Conservation (phyloP, 2,329 filamentous ascomycete genomes). For the Tolypocladium endophyticum region DNA sequence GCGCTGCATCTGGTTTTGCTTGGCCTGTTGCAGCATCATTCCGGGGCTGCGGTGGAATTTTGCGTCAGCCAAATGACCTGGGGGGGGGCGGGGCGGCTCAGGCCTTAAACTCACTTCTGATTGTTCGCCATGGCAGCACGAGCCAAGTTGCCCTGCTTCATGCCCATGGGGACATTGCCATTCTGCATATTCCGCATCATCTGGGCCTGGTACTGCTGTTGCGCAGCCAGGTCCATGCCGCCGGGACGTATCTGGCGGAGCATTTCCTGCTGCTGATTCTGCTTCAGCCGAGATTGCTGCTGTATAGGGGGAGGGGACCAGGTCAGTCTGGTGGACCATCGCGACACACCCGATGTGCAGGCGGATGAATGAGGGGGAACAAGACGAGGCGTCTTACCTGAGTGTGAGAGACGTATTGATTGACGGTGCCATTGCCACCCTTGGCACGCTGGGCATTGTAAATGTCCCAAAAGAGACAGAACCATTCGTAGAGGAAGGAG, state of each 20-base stretch:
- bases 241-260: slow-evolving; percentile 57
- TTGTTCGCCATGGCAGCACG: slow-evolving; percentile 73
- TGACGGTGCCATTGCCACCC: slow-evolving; percentile 51
- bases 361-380: slow-evolving; percentile 1
- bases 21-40: slow-evolving; percentile 61
- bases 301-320: slow-evolving; percentile 16
- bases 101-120: slow-evolving; percentile 46
- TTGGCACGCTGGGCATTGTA: slow-evolving; percentile 72
- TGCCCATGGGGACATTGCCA: slow-evolving; percentile 45
- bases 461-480: slow-evolving; percentile 94
- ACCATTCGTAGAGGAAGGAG: slow-evolving; percentile 96
- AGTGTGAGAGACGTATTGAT: slow-evolving; percentile 70
- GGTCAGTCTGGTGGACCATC: slow-evolving; percentile 1
- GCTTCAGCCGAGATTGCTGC: slow-evolving; percentile 61
- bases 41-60: slow-evolving; percentile 41
- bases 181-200: slow-evolving; percentile 61
- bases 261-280: slow-evolving; percentile 68
- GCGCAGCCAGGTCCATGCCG: slow-evolving; percentile 45
- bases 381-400: slow-evolving; percentile 48
- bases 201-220: slow-evolving; percentile 44
- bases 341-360: not conserved
- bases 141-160: slow-evolving; percentile 53
- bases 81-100: not conserved
- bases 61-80: not conserved
- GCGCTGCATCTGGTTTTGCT: slow-evolving; percentile 76